Conservation (phyloP, 768 basidiomycete genomes). For the Pleurotus platypus region DNA sequence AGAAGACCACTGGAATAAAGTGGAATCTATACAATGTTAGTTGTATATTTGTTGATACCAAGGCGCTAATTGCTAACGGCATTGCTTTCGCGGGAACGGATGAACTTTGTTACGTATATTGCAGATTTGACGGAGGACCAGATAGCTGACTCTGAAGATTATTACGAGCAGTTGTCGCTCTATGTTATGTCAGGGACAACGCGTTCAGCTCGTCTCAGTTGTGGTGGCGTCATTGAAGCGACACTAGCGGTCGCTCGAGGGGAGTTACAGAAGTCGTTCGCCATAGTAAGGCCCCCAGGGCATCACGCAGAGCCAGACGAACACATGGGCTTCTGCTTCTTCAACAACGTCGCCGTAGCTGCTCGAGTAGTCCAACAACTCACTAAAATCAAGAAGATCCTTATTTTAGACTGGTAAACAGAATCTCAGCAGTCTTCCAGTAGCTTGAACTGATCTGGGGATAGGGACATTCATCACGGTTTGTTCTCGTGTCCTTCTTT, state of each 20-base stretch:
- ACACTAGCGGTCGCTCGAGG: conserved; percentile 79
- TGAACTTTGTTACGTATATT: conserved; percentile 12
- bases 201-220: conserved; percentile 80
- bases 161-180: conserved; percentile 89
- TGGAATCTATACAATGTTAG: conserved; percentile 80
- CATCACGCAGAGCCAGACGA: conserved; percentile 98
- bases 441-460: conserved; percentile 8
- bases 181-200: conserved; percentile 89
- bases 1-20: conserved; percentile 89
- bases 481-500: background rate
- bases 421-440: background rate
- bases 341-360: conserved; percentile 96
- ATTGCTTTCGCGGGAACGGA: too few relatives aligned
- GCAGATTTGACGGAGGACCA: conserved; percentile 75
- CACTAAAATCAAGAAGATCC: conserved; percentile 69
- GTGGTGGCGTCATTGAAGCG: conserved; percentile 93
- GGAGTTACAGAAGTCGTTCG: conserved; percentile 82
- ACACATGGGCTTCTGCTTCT: conserved; percentile 99
- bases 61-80: too few relatives aligned
- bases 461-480: conserved; percentile 97
- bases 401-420: conserved; percentile 93
- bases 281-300: conserved; percentile 95
- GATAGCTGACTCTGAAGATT: conserved; percentile 69
- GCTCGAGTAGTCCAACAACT: conserved; percentile 73
- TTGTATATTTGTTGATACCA: background rate